Conservation (phyloP, 2,329 filamentous ascomycete genomes). For the Beauveria caledonica region DNA sequence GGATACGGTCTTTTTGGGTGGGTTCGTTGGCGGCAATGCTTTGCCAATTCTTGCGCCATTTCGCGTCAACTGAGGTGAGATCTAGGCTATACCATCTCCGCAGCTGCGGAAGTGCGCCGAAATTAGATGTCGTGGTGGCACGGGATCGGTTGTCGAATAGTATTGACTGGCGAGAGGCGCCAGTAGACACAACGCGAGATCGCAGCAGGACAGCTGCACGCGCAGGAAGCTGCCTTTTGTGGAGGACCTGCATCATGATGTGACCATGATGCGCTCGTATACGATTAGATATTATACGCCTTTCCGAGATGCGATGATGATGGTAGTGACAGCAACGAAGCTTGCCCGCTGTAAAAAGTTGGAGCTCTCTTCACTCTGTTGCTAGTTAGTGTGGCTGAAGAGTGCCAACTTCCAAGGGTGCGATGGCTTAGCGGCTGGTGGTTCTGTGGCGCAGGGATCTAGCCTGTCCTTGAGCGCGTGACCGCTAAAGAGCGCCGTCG, state of each 20-base stretch:
- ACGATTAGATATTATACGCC: neutral
- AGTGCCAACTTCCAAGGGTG: too few species aligned
- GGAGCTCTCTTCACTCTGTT: neutral
- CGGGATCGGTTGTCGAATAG: neutral
- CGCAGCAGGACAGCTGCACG: neutral
- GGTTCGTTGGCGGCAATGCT: conserved; percentile 12
- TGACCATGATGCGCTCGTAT: neutral
- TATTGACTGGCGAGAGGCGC: neutral
- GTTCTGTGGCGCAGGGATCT: neutral
- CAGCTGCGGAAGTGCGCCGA: neutral
- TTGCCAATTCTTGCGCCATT: conserved; percentile 15
- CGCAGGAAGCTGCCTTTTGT: neutral
- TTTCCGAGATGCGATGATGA: neutral
- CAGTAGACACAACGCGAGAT: neutral
- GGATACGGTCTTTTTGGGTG: conserved; percentile 14
- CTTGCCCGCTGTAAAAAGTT: neutral
- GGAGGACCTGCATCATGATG: neutral
- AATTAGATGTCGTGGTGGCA: neutral
- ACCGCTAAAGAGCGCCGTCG: conserved; percentile 3
- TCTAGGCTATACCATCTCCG: conserved; percentile 35
- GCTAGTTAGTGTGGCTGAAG: neutral
- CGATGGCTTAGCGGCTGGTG: neutral
- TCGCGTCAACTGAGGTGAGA: conserved; percentile 32
- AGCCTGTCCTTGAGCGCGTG: neutral
- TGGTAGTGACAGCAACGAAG: neutral